These are phyloP conservation scores for Jamesozyma rosinii DNA, from an alignment of 805 yeast species.

Conservation along the genomic window DNA sequence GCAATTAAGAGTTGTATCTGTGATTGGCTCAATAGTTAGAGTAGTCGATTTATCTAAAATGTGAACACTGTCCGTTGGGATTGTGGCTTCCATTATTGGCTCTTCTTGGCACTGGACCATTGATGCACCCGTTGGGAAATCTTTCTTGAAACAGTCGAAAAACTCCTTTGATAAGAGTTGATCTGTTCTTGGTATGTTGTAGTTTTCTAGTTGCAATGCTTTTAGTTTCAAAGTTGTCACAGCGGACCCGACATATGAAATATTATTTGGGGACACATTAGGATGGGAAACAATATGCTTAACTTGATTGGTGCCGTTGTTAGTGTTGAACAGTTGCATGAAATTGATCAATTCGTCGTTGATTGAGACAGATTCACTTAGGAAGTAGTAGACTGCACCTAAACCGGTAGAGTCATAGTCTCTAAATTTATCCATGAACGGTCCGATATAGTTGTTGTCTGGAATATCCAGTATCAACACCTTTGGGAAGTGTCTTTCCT, in stretches of 20 bases:
- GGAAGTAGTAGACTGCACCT: conserved; percentile 61
- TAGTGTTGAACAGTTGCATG: conserved; percentile 40
- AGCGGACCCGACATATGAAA: conserved; percentile 51
- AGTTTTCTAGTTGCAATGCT: conserved; percentile 37
- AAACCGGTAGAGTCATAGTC: conserved; percentile 22
- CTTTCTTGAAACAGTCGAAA: conserved; percentile 24
- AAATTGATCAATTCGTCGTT: conserved; percentile 40
- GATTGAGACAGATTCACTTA: conserved; percentile 51
- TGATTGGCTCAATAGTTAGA: conserved; percentile 18
- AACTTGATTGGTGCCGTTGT: conserved; percentile 29
- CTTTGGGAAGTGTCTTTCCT: conserved; percentile 47
- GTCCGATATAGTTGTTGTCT: conserved; percentile 35
- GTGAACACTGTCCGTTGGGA: conserved; percentile 19
- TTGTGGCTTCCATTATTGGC: conserved; percentile 6
- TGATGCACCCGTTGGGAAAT: conserved; percentile 24
- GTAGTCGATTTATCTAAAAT: conserved; percentile 14
- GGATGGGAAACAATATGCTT: conserved; percentile 71
- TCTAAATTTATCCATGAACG: conserved; percentile 25
- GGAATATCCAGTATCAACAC: conserved; percentile 72
- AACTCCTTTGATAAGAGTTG: conserved; percentile 25
- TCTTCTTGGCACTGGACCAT: conserved; percentile 17
- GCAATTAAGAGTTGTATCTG: conserved; percentile 9
- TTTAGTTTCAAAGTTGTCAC: conserved; percentile 47
- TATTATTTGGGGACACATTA: conserved; percentile 47
- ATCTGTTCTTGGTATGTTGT: conserved; percentile 32